Evolutionary conservation across 2,329 filamentous ascomycete genomes (phyloP).

Genomic region (Fusarium metavorans): DNA sequence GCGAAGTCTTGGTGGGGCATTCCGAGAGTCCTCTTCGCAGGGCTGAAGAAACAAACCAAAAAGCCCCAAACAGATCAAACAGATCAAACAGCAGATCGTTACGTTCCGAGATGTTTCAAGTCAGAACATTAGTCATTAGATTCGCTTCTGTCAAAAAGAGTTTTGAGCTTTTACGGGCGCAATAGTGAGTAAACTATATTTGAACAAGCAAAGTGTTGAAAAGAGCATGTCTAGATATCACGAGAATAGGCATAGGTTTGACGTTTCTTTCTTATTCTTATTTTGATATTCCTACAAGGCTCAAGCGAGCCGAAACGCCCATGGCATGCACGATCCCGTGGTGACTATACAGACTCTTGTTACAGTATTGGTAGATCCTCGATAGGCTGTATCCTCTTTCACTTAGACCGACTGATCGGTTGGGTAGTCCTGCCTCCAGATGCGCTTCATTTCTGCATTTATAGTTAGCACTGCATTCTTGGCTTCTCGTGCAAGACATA

Average conservation of each 20-base stretch:
- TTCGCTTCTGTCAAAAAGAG: not conserved
- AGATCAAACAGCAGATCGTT: not conserved
- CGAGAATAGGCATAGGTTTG: not conserved
- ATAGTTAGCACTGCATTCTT: slow-evolving; percentile 16
- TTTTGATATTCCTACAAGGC: slow-evolving; percentile 47
- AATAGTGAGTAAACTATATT: not conserved
- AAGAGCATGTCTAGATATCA: not conserved
- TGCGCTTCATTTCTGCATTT: slow-evolving; percentile 57
- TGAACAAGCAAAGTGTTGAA: not conserved
- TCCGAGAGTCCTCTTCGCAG: slow-evolving; percentile 26
- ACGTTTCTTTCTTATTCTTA: slow-evolving; percentile 18
- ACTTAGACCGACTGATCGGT: slow-evolving; percentile 49
- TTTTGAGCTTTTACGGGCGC: not conserved
- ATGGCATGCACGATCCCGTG: slow-evolving; percentile 48
- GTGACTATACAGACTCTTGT: slow-evolving; percentile 48
- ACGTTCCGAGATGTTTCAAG: not conserved
- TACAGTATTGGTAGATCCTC: slow-evolving; percentile 44
- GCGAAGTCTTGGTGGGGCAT: slow-evolving; percentile 35
- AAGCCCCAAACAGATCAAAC: not conserved
- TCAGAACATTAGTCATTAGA: not conserved
- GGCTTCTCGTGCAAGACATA: not conserved
- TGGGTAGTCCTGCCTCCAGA: slow-evolving; percentile 57
- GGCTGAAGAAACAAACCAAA: slow-evolving; percentile 5
- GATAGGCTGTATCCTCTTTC: slow-evolving; percentile 23
- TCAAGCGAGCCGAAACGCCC: slow-evolving; percentile 49